Conservation (phyloP, 2,329 filamentous ascomycete genomes). For the Fusarium sororula region DNA sequence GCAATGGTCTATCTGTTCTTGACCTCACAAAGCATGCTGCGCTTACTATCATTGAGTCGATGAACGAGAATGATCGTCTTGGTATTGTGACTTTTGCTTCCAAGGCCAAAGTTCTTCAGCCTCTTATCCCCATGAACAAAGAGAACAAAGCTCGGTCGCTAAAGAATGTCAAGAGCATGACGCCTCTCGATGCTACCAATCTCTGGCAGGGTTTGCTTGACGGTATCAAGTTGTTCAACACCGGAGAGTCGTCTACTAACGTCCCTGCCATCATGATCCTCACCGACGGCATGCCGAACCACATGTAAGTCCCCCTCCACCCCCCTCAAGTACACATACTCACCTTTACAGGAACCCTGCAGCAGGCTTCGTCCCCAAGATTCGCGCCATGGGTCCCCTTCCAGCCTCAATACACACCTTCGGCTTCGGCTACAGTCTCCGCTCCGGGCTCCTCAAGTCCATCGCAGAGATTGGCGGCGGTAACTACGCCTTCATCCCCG, state of each 20-base stretch:
- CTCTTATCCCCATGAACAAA: slow-evolving; percentile 57
- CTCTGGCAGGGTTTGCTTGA: slow-evolving; percentile 65
- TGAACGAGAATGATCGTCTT: slow-evolving; percentile 63
- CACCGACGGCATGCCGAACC: slow-evolving; percentile 65
- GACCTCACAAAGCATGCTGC: slow-evolving; percentile 70
- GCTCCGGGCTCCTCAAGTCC: slow-evolving; percentile 64
- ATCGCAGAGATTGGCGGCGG: slow-evolving; percentile 67
- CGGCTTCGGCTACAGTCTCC: slow-evolving; percentile 48
- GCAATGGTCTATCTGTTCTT: slow-evolving; percentile 62
- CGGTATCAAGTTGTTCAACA: slow-evolving; percentile 60
- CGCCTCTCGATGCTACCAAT: slow-evolving; percentile 56
- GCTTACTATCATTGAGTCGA: slow-evolving; percentile 64
- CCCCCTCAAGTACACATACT: not conserved
- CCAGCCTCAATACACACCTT: slow-evolving; percentile 55
- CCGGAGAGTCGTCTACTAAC: slow-evolving; percentile 43
- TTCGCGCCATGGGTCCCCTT: slow-evolving; percentile 53
- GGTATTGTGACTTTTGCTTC: slow-evolving; percentile 66
- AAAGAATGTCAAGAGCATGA: slow-evolving; percentile 55
- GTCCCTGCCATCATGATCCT: slow-evolving; percentile 63
- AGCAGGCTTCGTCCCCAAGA: slow-evolving; percentile 64
- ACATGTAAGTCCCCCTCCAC: slow-evolving; percentile 49
- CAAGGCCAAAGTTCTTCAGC: slow-evolving; percentile 54
- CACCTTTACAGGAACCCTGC: slow-evolving; percentile 52
- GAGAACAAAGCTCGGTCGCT: slow-evolving; percentile 55
- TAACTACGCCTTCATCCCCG: slow-evolving; percentile 69